phyloP scores from a whole-genome alignment of 2,329 filamentous ascomycete species.

The Cryphonectria nitschkei region DNA sequence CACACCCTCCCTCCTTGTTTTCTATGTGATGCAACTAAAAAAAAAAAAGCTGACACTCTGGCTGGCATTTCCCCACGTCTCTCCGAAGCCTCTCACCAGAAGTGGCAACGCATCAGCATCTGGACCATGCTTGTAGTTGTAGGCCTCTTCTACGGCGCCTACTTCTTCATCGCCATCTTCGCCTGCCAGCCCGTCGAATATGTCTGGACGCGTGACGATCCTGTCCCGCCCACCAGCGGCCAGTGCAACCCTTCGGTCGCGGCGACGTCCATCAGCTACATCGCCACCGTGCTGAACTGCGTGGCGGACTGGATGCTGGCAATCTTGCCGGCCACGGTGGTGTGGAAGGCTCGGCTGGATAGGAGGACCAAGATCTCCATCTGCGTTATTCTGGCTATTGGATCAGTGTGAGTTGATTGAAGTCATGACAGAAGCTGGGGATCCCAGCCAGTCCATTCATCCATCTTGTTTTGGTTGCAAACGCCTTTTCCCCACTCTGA shows the following conservation, averaged over 20 bases:
- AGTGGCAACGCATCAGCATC: conserved; percentile 39
- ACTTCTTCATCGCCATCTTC: conserved; percentile 44
- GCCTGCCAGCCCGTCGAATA: conserved; percentile 45
- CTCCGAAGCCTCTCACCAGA: conserved; percentile 16
- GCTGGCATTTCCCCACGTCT: too few species aligned
- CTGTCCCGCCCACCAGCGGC: conserved; percentile 34
- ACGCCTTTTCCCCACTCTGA: not conserved
- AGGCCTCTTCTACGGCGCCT: conserved; percentile 41
- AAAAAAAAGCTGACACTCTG: too few species aligned
- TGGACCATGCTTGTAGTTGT: conserved; percentile 37
- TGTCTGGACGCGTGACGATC: conserved; percentile 42
- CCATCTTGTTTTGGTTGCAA: not conserved
- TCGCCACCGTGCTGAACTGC: conserved; percentile 44
- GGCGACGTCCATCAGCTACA: conserved; percentile 40
- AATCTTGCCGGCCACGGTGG: conserved; percentile 45
- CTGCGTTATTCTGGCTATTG: conserved; percentile 38
- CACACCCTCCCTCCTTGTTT: not conserved
- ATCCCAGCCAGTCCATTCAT: not conserved
- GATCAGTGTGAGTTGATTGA: conserved; percentile 41
- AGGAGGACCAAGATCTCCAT: conserved; percentile 43
- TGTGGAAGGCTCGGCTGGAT: conserved; percentile 47
- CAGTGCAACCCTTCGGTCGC: conserved; percentile 37
- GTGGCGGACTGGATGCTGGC: conserved; percentile 46
- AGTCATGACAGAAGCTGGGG: not conserved
- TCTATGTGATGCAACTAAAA: not conserved